Evolutionary conservation across 306 rosid genomes (phyloP), one percentile per base, ranked within the genome.

Genomic region (Pyrus communis): DNA sequence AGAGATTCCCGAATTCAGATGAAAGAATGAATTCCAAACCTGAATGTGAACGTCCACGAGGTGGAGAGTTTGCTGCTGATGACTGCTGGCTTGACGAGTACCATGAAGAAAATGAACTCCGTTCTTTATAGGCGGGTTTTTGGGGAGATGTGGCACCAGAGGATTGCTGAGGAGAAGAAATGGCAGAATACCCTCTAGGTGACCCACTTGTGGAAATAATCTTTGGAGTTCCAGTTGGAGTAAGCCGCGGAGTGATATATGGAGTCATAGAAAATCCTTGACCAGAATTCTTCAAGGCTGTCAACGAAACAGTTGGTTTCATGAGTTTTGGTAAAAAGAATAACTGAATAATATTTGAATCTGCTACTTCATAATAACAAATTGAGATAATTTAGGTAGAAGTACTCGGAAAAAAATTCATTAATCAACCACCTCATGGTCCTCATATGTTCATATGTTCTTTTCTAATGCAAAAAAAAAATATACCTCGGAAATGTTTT

Each of bases 81-180:
- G 99, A 92, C 88, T 89, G 99, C 88, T 96, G 98, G 87, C 99
- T 96, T 70, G 99, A 92, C 59, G 98, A 82, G 84, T 89, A 89
- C 99, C 99, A 96, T 11, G 97, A 81, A 69, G 99, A 84, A 59
- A 87, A 59, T 62, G 91, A 84, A 51, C 78, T 68, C 6, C 89
- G 91, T 57, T 89, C 92, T 9, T 92, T 97, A 54, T 87, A 87
- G 45, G 92, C 82, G 33, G 67, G 71, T 77, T 84, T 92, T 55
- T 90, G 81, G 23, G 99, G 99, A 83, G 99, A 92, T 75, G 92
- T 84, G 64, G 90, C 75, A 80, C 97, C 90, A 64, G 98, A 91
- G 17, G 85, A 78, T 78, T 55, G 78, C 71, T 67, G 85, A 51
- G 98, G 98, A 70, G 99, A 89, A 60, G 82, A 83, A 70, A 89